These are phyloP conservation scores for Lactarius akahatsu DNA, from an alignment of 768 basidiomycete species.

Conservation along the genomic window DNA sequence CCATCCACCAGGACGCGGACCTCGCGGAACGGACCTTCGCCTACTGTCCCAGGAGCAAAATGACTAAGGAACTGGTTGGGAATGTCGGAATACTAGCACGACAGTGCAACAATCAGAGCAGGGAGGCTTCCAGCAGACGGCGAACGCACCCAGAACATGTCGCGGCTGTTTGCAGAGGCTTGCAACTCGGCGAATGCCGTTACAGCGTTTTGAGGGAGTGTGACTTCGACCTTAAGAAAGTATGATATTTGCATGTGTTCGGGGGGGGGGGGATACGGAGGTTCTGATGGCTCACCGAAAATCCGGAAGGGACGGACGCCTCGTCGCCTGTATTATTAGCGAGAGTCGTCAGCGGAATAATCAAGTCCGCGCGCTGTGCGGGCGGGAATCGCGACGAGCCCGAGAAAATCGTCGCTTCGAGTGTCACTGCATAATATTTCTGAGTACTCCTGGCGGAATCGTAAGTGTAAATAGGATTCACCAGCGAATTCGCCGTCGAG, in stretches of 20 bases:
- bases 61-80: conserved; percentile 56
- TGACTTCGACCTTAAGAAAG: conserved; percentile 55
- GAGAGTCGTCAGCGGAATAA: too few relatives aligned
- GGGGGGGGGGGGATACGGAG: background rate
- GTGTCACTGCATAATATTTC: too few relatives aligned
- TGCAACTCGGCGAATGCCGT: conserved; percentile 68
- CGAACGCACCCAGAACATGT: conserved; percentile 72
- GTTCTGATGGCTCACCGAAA: too few relatives aligned
- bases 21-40: conserved; percentile 60
- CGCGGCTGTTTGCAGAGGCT: conserved; percentile 61
- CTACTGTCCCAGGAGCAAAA: conserved; percentile 52
- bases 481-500: conserved; percentile 70
- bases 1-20: conserved; percentile 60
- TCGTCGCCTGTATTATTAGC: too few relatives aligned
- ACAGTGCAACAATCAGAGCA: background rate
- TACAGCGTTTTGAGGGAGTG: conserved; percentile 68
- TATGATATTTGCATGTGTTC: background rate
- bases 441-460: too few relatives aligned
- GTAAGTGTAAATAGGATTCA: conserved; percentile 32
- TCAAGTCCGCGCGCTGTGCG: too few relatives aligned
- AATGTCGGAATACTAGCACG: conserved; percentile 60
- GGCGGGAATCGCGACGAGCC: too few relatives aligned
- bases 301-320: too few relatives aligned
- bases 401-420: too few relatives aligned
- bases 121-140: background rate